These are phyloP conservation scores for Calonectria pauciramosa DNA, from an alignment of 2,329 filamentous ascomycete genomes.

Conservation along the genomic window DNA sequence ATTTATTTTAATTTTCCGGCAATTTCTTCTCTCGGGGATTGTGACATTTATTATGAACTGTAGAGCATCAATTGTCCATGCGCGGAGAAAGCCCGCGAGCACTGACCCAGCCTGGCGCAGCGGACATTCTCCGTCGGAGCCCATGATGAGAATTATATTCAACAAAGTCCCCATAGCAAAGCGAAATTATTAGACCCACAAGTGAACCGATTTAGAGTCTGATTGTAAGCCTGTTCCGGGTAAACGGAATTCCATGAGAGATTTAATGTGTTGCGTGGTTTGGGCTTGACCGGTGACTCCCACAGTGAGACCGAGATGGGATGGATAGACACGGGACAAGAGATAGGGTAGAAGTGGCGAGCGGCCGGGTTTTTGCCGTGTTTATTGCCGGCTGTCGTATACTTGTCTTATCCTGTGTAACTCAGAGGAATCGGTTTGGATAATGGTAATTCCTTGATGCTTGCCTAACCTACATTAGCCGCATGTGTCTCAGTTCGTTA, in stretches of 20 bases:
- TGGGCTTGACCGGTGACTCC: neutral
- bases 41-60: conserved; percentile 6
- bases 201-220: neutral
- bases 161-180: neutral
- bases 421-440: neutral
- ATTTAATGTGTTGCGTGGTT: neutral
- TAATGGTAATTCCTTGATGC: neutral
- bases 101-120: neutral
- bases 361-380: neutral
- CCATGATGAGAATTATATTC: neutral
- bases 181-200: conserved; percentile 3
- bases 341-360: neutral
- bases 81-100: conserved; percentile 19
- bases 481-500: neutral
- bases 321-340: neutral
- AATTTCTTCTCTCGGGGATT: neutral
- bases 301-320: too few species aligned
- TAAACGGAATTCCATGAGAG: neutral
- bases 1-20: neutral
- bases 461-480: neutral
- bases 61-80: neutral
- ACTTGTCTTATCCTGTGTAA: neutral
- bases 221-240: neutral
- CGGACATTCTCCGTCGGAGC: conserved; percentile 7
- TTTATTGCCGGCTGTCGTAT: neutral